A percentile compares a stretch with the other conserved stretches of the same genome.
phyloP scores from a whole-genome alignment of 495 filamentous ascomycete genomes.

The Emericellopsis terricola region DNA sequence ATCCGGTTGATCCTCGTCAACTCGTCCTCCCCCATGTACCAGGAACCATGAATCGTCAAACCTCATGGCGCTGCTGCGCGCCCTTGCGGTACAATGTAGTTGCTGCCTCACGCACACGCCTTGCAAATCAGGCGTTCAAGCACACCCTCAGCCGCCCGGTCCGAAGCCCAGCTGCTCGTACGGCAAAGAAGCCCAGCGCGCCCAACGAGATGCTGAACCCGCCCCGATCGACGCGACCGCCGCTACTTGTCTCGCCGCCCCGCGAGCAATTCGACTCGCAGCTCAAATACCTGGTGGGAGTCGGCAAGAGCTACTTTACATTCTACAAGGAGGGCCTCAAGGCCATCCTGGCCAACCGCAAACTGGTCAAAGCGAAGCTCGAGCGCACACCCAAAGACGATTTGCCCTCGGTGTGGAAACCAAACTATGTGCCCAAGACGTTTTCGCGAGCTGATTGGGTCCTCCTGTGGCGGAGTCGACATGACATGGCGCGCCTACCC shows the following conservation, averaged over 20 bases:
- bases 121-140: too few relatives aligned
- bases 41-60: background rate
- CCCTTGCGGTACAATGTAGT: background rate
- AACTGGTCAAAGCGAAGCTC: conserved; percentile 15
- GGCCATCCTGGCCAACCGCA: conserved; percentile 40
- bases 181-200: too few relatives aligned
- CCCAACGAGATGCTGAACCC: conserved; percentile 30
- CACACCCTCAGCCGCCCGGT: too few relatives aligned
- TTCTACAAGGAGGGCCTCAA: conserved; percentile 83
- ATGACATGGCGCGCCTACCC: conserved; percentile 59
- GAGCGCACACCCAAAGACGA: conserved; percentile 7
- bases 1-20: too few relatives aligned
- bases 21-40: background rate
- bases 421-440: conserved; percentile 38
- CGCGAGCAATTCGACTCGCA: conserved; percentile 16
- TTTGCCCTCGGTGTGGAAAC: conserved; percentile 16
- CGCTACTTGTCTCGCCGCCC: conserved; percentile 32
- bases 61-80: background rate
- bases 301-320: conserved; percentile 40
- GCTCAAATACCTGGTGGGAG: conserved; percentile 24
- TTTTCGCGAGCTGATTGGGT: conserved; percentile 11
- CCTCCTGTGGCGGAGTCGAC: conserved; percentile 39
- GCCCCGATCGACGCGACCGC: conserved; percentile 38
- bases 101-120: too few relatives aligned
- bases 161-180: too few relatives aligned